Evolutionary conservation across 2,329 filamentous ascomycete genomes (phyloP).

Genomic region (Emmonsiellopsis sp.): DNA sequence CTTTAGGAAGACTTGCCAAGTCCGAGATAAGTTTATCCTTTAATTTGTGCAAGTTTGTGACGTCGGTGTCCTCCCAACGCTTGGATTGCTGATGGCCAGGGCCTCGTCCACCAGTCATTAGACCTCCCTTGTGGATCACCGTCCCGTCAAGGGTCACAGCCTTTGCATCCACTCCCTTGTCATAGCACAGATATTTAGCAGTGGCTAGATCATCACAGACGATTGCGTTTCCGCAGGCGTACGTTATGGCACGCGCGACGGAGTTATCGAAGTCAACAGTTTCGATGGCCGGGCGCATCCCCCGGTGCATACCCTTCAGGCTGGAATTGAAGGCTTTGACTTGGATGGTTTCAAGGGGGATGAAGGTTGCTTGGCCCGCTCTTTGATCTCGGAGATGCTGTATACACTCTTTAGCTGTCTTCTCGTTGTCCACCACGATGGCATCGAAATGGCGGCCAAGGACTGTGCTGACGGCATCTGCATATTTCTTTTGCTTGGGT

Average conservation of each 20-base stretch:
- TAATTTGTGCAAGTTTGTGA: slow-evolving; percentile 71
- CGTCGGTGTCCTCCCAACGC: slow-evolving; percentile 80
- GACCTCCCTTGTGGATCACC: slow-evolving; percentile 89
- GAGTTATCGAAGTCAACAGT: slow-evolving; percentile 87
- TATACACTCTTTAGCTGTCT: slow-evolving; percentile 87
- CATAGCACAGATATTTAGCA: slow-evolving; percentile 83
- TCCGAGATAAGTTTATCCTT: slow-evolving; percentile 68
- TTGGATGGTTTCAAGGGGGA: slow-evolving; percentile 94
- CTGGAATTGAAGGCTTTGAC: slow-evolving; percentile 84
- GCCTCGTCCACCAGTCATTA: slow-evolving; percentile 91
- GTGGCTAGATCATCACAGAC: slow-evolving; percentile 82
- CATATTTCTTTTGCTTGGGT: slow-evolving; percentile 94
- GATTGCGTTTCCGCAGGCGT: slow-evolving; percentile 88
- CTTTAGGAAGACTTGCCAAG: slow-evolving; percentile 68
- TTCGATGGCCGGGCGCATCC: slow-evolving; percentile 81
- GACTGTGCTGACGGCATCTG: slow-evolving; percentile 84
- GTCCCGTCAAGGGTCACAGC: slow-evolving; percentile 92
- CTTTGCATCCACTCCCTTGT: slow-evolving; percentile 76
- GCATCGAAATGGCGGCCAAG: slow-evolving; percentile 90
- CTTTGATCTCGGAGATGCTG: slow-evolving; percentile 87
- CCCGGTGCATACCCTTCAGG: slow-evolving; percentile 77
- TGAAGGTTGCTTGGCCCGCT: slow-evolving; percentile 81
- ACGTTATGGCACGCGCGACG: slow-evolving; percentile 84
- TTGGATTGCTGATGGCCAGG: slow-evolving; percentile 66
- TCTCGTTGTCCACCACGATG: slow-evolving; percentile 89